These are phyloP conservation scores for Coniella lustricola DNA, from an alignment of 2,329 filamentous ascomycete genomes.

Conservation along the genomic window DNA sequence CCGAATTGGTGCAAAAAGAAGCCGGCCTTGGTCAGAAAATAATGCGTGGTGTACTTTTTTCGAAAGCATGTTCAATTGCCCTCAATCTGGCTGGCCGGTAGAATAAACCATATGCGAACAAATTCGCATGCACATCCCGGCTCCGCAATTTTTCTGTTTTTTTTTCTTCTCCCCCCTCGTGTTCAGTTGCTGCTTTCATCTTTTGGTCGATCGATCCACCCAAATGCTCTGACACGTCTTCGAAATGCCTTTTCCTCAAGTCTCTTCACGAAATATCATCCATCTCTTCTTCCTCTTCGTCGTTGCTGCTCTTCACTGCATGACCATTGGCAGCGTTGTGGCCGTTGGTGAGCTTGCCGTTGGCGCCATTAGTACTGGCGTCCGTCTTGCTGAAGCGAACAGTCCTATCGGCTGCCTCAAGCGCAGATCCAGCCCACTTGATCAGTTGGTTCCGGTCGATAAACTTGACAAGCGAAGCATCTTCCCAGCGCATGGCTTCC, in stretches of 20 bases:
- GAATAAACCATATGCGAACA: no score
- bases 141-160: no score
- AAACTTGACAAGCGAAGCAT: slow-evolving; percentile 55
- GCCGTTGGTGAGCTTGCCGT: slow-evolving; percentile 6
- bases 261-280: slow-evolving; percentile 6
- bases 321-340: slow-evolving; percentile 8
- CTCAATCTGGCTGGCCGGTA: no score
- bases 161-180: no score
- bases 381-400: slow-evolving; percentile 3
- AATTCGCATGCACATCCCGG: no score
- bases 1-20: no score
- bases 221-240: no score
- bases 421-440: slow-evolving; percentile 51
- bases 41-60: no score
- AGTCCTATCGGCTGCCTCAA: slow-evolving; percentile 28
- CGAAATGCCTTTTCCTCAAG: neutral
- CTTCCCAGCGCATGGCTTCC: slow-evolving; percentile 67
- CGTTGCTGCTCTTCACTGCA: slow-evolving; percentile 8
- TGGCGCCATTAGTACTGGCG: slow-evolving; percentile 7
- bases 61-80: no score
- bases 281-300: slow-evolving; percentile 6
- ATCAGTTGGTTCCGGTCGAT: slow-evolving; percentile 63
- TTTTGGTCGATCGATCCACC: no score
- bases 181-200: no score
- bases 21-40: no score